These are phyloP conservation scores for Toxoplasma gondii DNA, from an alignment of 169 alveolate species.

Conservation along the genomic window DNA sequence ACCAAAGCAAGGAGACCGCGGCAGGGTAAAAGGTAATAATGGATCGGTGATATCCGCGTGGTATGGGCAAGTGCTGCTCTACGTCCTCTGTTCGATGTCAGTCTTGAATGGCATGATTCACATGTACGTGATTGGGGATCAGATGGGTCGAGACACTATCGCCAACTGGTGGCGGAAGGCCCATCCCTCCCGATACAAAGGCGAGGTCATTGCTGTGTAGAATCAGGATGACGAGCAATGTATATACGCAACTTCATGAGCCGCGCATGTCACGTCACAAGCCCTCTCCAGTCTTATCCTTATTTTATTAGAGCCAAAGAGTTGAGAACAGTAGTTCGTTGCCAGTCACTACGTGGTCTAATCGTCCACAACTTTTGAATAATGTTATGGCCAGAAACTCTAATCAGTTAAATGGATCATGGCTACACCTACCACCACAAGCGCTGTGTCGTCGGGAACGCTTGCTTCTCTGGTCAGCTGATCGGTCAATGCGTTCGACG, in stretches of 20 bases:
- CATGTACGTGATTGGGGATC: not conserved
- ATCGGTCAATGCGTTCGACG: no score
- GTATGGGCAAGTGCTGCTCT: not conserved
- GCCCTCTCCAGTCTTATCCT: not conserved
- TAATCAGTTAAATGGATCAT: not conserved
- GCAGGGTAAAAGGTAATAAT: not conserved
- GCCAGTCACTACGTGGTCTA: not conserved
- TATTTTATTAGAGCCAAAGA: not conserved
- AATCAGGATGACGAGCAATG: not conserved
- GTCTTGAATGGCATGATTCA: slow-evolving; percentile 1
- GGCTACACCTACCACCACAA: no score
- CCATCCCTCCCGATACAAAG: not conserved
- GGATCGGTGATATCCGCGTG: slow-evolving; percentile 20
- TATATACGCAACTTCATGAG: not conserved
- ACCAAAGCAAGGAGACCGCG: not conserved
- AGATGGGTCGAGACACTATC: not conserved
- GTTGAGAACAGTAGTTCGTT: not conserved
- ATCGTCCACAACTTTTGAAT: not conserved
- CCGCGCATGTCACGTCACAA: not conserved
- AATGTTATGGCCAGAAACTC: not conserved
- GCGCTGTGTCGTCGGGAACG: no score
- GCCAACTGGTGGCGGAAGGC: not conserved
- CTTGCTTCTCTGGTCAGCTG: no score
- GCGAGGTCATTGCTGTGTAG: not conserved
- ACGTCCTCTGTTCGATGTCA: slow-evolving; percentile 11